Percentiles rank a stretch among this genome's conserved stretches.
Evolutionary conservation across 169 alveolate species (phyloP).

Genomic region (Miamiensis avidus): DNA sequence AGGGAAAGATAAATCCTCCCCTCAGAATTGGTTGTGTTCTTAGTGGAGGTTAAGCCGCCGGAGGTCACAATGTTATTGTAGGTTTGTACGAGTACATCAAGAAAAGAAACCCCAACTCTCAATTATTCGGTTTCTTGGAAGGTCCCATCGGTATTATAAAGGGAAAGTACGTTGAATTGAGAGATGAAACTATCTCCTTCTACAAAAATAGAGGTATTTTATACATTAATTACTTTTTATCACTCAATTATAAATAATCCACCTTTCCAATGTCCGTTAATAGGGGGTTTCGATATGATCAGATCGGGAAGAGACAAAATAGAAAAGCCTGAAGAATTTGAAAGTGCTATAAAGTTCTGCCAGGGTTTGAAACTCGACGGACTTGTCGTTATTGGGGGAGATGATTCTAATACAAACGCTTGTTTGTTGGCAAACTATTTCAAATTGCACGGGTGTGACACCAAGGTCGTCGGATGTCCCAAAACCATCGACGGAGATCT

Average conservation of each 20-base stretch:
- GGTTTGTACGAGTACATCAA: constrained; percentile 95
- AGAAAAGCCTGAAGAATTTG: constrained; percentile 91
- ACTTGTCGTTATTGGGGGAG: constrained; percentile 98
- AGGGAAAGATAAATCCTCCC: constrained; percentile 29
- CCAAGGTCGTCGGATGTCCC: constrained; percentile 96
- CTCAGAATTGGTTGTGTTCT: constrained; percentile 92
- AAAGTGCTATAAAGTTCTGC: constrained; percentile 63
- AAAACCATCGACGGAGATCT: constrained; percentile 99
- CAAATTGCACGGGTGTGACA: constrained; percentile 65
- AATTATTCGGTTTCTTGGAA: constrained; percentile 92
- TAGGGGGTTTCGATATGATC: constrained; percentile 97
- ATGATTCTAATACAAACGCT: constrained; percentile 99
- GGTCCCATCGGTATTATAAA: constrained; percentile 95
- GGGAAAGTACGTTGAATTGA: constrained; percentile 91
- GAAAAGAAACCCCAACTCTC: constrained; percentile 87
- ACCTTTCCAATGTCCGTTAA: too few relatives aligned
- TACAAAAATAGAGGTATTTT: constrained; percentile 95
- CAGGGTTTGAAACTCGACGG: constrained; percentile 95
- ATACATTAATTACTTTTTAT: too few relatives aligned
- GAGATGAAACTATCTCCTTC: constrained; percentile 90
- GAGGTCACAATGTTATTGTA: constrained; percentile 99
- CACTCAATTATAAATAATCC: too few relatives aligned
- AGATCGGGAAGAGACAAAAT: constrained; percentile 98
- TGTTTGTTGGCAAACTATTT: constrained; percentile 97
- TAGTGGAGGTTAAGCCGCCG: constrained; percentile 99